These are phyloP conservation scores for Warburgia ugandensis DNA, from an alignment of 164 flowering plant genomes.

Conservation along the genomic window DNA sequence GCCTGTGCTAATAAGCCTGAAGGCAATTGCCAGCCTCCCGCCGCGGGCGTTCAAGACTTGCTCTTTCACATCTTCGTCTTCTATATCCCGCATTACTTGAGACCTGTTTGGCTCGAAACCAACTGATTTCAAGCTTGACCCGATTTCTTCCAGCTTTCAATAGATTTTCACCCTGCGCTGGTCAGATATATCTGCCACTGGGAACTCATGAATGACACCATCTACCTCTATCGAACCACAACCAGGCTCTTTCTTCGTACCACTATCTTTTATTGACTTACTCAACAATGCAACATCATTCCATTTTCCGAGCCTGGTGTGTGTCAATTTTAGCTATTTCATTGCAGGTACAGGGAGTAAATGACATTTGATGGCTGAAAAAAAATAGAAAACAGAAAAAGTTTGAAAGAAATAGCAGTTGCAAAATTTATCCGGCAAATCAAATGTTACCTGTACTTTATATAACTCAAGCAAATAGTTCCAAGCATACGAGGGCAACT, in stretches of 20 bases:
- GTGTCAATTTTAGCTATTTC: no score
- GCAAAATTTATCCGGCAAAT: no score
- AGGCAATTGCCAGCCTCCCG: constrained; percentile 63
- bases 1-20: constrained; percentile 39
- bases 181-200: constrained; percentile 57
- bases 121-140: constrained; percentile 26
- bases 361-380: no score
- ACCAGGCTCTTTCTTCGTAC: constrained; percentile 63
- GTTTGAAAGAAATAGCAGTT: no score
- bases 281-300: constrained; percentile 45
- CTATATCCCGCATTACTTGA: constrained; percentile 50
- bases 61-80: constrained; percentile 58
- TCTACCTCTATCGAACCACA: constrained; percentile 60
- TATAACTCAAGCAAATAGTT: no score
- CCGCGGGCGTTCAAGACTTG: constrained; percentile 56
- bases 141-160: constrained; percentile 50
- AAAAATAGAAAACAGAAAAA: no score
- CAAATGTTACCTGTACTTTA: no score
- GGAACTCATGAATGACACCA: constrained; percentile 61
- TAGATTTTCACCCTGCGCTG: constrained; percentile 42
- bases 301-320: constrained; percentile 55
- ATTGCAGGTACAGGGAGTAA: no score
- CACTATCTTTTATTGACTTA: constrained; percentile 51
- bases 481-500: no score
- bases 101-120: constrained; percentile 59